phyloP scores from a whole-genome alignment of 202 grass and related monocot species.

The Hordeum pubiflorum region DNA sequence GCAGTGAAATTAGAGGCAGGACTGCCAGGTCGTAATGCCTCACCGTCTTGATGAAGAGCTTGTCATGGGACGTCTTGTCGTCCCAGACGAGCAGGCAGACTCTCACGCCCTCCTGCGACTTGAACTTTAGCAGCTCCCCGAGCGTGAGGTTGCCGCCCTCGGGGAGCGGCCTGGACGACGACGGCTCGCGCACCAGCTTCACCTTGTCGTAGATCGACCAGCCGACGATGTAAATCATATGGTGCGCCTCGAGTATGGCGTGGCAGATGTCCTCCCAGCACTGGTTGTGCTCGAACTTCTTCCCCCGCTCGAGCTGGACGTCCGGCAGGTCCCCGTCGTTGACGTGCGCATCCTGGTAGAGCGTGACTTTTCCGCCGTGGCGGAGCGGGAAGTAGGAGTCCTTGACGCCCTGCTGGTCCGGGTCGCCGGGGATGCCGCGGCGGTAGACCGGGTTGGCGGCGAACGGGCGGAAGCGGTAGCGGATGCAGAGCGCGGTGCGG shows the following conservation, averaged over 20 bases:
- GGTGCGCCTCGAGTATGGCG: slow-evolving; percentile 89
- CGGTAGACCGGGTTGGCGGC: slow-evolving; percentile 39
- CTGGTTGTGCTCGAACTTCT: slow-evolving; percentile 44
- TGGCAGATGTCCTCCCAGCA: slow-evolving; percentile 99
- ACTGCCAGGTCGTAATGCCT: background rate
- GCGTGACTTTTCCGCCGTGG: slow-evolving; percentile 48
- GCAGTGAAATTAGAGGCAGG: background rate
- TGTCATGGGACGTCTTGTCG: slow-evolving; percentile 95
- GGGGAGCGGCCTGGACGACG: slow-evolving; percentile 39
- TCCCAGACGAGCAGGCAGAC: slow-evolving; percentile 98
- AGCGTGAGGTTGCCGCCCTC: slow-evolving; percentile 51
- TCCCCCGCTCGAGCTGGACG: slow-evolving; percentile 50
- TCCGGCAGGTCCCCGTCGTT: slow-evolving; percentile 60
- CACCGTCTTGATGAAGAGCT: slow-evolving; percentile 84
- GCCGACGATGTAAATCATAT: slow-evolving; percentile 89
- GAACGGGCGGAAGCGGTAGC: slow-evolving; percentile 41
- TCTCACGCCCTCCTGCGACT: slow-evolving; percentile 89
- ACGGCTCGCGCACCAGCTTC: slow-evolving; percentile 60
- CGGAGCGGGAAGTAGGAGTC: slow-evolving; percentile 85
- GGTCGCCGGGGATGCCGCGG: slow-evolving; percentile 68
- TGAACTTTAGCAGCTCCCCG: slow-evolving; percentile 90
- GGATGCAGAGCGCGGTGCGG: slow-evolving; percentile 53
- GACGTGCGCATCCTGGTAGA: slow-evolving; percentile 93
- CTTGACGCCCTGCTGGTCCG: slow-evolving; percentile 44
- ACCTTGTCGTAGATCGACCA: slow-evolving; percentile 97